phyloP scores from a whole-genome alignment of 176 grass and related monocot species.

The Lolium perenne region DNA sequence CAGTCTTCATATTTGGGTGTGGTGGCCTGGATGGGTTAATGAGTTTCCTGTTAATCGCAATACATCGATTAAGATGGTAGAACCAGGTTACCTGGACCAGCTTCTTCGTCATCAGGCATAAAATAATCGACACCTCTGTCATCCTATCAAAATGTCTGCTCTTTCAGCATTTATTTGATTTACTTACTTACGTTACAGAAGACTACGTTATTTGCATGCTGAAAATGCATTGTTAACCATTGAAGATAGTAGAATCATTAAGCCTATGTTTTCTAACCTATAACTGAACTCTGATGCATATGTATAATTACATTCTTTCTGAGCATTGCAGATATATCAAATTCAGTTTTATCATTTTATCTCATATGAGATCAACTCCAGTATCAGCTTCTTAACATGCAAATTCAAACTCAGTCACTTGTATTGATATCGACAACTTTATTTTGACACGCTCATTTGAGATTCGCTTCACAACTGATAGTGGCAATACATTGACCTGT shows the following conservation, averaged over 20 bases:
- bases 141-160: background rate
- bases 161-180: background rate
- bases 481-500: conserved; percentile 59
- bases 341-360: conserved; percentile 9
- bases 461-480: conserved; percentile 22
- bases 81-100: conserved; percentile 90
- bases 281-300: conserved; percentile 18
- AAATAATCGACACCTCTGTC: conserved; percentile 6
- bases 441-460: conserved; percentile 15
- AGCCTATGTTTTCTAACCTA: conserved; percentile 15
- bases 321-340: too few species aligned
- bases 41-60: conserved; percentile 72
- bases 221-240: conserved; percentile 12
- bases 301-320: background rate
- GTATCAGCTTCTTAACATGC: background rate
- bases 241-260: conserved; percentile 1
- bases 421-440: conserved; percentile 11
- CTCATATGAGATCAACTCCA: background rate
- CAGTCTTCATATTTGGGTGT: too few species aligned
- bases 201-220: background rate
- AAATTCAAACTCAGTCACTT: conserved; percentile 15
- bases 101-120: conserved; percentile 99
- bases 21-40: conserved; percentile 36
- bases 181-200: background rate
- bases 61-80: conserved; percentile 88